Percentiles rank a stretch among this genome's conserved stretches.
These are phyloP conservation scores for Oryza glumipatula DNA, from an alignment of 176 grass and related monocot species.

Conservation along the genomic window DNA sequence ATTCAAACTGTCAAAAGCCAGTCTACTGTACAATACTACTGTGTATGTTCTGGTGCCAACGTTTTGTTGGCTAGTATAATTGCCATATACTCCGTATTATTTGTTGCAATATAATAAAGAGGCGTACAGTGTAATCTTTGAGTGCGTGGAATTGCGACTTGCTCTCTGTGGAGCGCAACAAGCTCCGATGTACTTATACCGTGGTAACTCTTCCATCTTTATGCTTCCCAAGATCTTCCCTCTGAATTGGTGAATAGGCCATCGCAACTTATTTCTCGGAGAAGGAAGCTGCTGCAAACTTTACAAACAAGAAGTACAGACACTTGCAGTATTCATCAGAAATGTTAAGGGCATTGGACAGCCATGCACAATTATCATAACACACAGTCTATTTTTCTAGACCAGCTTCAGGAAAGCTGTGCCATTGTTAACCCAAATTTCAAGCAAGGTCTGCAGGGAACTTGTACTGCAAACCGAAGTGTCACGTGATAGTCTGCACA, in stretches of 20 bases:
- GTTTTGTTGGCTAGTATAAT: conserved; percentile 23
- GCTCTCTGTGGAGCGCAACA: not conserved
- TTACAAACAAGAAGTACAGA: conserved; percentile 20
- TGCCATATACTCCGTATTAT: not conserved
- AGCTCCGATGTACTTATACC: not conserved
- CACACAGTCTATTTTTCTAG: not conserved
- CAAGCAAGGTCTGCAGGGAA: not conserved
- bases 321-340: conserved; percentile 32
- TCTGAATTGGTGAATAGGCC: conserved; percentile 9
- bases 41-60: conserved; percentile 18
- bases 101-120: not conserved
- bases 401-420: conserved; percentile 7
- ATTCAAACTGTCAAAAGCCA: not conserved
- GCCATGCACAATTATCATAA: conserved; percentile 24
- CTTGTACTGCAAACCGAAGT: not conserved
- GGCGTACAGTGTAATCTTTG: conserved; percentile 26
- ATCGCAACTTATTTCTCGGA: conserved; percentile 25
- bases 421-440: not conserved
- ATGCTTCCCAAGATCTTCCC: conserved; percentile 30
- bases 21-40: not conserved
- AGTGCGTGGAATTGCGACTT: conserved; percentile 22
- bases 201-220: conserved; percentile 30
- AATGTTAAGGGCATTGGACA: conserved; percentile 15
- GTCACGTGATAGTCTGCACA: not conserved
- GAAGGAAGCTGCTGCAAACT: conserved; percentile 40